A percentile compares a stretch with the other conserved stretches of the same genome.
These are phyloP conservation scores for Cordyceps pruinosa DNA, from an alignment of 2,329 filamentous ascomycete species.

Conservation along the genomic window DNA sequence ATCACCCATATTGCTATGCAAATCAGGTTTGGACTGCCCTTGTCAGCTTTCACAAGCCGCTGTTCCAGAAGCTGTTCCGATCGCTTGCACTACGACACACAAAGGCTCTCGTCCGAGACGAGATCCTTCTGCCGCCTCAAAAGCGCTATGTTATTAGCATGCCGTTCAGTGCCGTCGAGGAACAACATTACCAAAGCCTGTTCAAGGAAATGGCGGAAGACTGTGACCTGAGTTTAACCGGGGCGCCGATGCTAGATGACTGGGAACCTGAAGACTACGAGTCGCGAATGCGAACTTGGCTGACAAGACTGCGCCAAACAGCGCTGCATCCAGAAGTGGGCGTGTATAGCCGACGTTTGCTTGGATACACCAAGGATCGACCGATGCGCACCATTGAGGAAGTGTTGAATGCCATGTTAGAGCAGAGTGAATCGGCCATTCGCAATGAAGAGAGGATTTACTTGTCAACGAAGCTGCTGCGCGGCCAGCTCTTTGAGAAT, in stretches of 20 bases:
- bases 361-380: constrained; percentile 55
- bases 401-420: constrained; percentile 86
- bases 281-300: constrained; percentile 71
- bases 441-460: constrained; percentile 62
- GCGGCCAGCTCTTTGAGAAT: constrained; percentile 75
- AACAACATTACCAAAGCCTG: constrained; percentile 76
- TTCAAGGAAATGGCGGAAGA: constrained; percentile 69
- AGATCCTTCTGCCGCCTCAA: constrained; percentile 74
- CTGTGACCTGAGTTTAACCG: constrained; percentile 58
- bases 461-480: constrained; percentile 55
- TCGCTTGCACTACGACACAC: constrained; percentile 75
- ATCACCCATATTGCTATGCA: constrained; percentile 65
- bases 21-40: constrained; percentile 62
- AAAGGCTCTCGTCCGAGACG: constrained; percentile 71
- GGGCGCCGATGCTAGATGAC: constrained; percentile 51
- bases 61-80: constrained; percentile 64
- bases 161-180: constrained; percentile 83
- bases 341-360: constrained; percentile 53
- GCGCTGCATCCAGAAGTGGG: constrained; percentile 83
- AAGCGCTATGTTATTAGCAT: constrained; percentile 82
- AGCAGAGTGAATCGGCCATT: constrained; percentile 65
- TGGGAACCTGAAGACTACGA: constrained; percentile 61
- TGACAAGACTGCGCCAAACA: constrained; percentile 71
- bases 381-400: constrained; percentile 77
- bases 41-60: constrained; percentile 49